Conservation (phyloP, 352 stramenopile species). For the Pythium myriotylum region DNA sequence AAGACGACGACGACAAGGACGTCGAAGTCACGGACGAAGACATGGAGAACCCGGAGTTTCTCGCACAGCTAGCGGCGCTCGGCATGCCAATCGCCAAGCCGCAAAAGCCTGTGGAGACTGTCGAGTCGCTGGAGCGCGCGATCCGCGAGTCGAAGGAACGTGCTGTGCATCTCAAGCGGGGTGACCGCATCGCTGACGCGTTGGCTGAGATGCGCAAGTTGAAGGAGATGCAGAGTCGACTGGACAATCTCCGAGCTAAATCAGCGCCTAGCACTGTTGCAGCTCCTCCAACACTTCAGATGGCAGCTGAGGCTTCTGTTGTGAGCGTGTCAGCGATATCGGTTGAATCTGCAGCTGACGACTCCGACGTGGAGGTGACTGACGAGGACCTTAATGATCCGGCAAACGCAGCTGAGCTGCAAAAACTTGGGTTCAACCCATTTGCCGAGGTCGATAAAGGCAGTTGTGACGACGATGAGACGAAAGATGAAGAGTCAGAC, state of each 20-base stretch:
- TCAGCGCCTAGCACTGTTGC: not conserved
- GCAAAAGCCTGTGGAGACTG: constrained; percentile 1
- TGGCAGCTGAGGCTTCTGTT: not conserved
- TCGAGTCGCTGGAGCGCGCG: constrained; percentile 38
- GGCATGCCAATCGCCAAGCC: constrained; percentile 30
- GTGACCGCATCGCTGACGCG: constrained; percentile 57
- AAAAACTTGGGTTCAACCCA: constrained; percentile 40
- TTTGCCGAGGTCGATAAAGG: not conserved
- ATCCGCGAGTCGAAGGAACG: constrained; percentile 52
- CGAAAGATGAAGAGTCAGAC: not conserved
- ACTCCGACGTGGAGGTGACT: constrained; percentile 51
- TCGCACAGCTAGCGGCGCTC: constrained; percentile 58
- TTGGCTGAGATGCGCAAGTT: constrained; percentile 59
- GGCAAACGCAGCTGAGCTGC: constrained; percentile 46
- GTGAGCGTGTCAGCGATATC: not conserved
- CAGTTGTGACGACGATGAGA: not conserved
- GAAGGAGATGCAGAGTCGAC: constrained; percentile 53
- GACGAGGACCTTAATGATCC: constrained; percentile 65
- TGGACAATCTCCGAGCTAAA: constrained; percentile 12
- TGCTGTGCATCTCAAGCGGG: constrained; percentile 57
- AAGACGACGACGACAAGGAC: constrained; percentile 22
- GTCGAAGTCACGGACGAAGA: constrained; percentile 80
- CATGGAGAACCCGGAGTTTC: constrained; percentile 70
- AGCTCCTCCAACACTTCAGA: not conserved
- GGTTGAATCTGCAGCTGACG: constrained; percentile 1